Percentiles rank a stretch among this genome's conserved stretches.
phyloP scores from a whole-genome alignment of 345 rosid species.

The Eucalyptus pauciflora region DNA sequence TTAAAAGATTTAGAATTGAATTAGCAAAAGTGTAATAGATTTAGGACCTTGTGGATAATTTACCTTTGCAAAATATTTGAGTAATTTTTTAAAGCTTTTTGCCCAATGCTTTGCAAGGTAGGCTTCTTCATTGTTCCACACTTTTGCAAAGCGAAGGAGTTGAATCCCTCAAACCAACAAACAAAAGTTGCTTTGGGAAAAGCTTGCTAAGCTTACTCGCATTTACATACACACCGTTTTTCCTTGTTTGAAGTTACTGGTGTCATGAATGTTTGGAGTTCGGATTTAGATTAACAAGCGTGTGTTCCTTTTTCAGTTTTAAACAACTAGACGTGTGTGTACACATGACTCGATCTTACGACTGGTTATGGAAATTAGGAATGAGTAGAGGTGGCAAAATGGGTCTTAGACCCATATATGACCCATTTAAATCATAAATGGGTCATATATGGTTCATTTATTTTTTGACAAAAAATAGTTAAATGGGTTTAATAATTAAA shows the following conservation, averaged over 20 bases:
- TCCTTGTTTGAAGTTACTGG: background rate
- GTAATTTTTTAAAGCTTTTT: background rate
- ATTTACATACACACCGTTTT: background rate
- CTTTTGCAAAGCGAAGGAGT: background rate
- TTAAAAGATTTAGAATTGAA: fast-evolving
- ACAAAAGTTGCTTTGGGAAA: background rate
- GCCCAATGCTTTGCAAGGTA: background rate
- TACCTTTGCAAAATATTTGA: fast-evolving
- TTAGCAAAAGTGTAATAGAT: fast-evolving
- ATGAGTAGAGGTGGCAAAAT: too few relatives aligned
- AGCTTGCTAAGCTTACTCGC: too few relatives aligned
- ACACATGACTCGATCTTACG: background rate
- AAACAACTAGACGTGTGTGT: background rate
- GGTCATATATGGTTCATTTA: too few relatives aligned
- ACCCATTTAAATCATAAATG: too few relatives aligned
- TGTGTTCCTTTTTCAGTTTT: background rate
- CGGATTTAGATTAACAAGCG: background rate
- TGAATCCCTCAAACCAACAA: background rate
- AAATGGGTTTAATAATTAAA: too few relatives aligned
- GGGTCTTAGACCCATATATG: too few relatives aligned
- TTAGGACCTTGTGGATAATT: fast-evolving
- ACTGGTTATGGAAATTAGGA: background rate
- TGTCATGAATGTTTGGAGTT: background rate
- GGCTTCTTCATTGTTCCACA: background rate
- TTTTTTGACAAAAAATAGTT: too few relatives aligned